Percentiles rank a stretch among this genome's conserved stretches.
These are phyloP conservation scores for Phialemonium atrogriseum DNA, from an alignment of 2,329 filamentous ascomycete genomes.

Conservation along the genomic window DNA sequence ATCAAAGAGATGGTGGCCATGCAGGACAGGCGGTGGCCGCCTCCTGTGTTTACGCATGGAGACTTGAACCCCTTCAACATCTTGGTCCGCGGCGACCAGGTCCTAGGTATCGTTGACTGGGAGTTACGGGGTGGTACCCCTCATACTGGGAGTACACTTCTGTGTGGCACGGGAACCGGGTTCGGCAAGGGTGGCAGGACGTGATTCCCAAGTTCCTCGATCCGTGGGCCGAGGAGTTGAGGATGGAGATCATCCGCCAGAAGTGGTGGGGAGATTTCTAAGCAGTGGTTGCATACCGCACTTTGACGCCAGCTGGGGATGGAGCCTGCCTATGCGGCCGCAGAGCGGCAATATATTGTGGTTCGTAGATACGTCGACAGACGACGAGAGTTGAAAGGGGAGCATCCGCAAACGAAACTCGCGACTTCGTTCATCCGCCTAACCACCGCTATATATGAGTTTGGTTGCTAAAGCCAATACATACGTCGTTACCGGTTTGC, in stretches of 20 bases:
- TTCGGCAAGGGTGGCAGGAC: constrained; percentile 26
- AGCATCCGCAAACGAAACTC: too few relatives aligned
- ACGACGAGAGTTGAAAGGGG: not conserved
- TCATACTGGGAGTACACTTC: constrained; percentile 25
- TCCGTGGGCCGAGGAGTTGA: constrained; percentile 24
- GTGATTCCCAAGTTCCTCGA: constrained; percentile 26
- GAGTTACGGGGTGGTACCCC: constrained; percentile 24
- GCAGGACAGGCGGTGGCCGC: constrained; percentile 26
- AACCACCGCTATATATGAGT: too few relatives aligned
- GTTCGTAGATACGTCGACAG: not conserved
- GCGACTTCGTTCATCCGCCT: too few relatives aligned
- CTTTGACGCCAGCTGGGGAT: too few relatives aligned
- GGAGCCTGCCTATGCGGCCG: too few relatives aligned
- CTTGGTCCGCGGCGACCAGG: constrained; percentile 25
- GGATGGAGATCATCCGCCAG: constrained; percentile 25
- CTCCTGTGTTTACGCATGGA: constrained; percentile 36
- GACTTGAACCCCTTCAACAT: constrained; percentile 37
- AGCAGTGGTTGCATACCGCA: too few relatives aligned
- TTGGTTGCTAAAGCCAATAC: too few relatives aligned
- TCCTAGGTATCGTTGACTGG: constrained; percentile 35
- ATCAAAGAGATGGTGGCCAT: constrained; percentile 23
- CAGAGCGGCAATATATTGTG: too few relatives aligned
- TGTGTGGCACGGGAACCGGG: constrained; percentile 11
- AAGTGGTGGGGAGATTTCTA: constrained; percentile 2
- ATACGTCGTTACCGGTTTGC: too few relatives aligned